These are phyloP conservation scores for Hyphodiscus sp. DNA, from an alignment of 2,329 filamentous ascomycete genomes.

Conservation along the genomic window DNA sequence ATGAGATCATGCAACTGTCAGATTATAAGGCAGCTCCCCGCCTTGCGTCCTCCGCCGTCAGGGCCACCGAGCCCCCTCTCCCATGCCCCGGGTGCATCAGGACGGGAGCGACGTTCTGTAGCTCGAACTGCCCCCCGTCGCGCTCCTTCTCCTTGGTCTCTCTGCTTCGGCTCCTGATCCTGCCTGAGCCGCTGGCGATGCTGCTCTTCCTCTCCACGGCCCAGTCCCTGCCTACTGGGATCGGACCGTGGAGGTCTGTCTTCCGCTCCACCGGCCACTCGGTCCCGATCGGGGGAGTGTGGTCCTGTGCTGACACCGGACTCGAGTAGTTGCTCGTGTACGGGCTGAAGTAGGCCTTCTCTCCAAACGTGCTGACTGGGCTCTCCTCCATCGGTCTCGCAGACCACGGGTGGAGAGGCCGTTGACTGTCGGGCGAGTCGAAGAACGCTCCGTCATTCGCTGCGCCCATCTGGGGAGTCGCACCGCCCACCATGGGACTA, in stretches of 20 bases:
- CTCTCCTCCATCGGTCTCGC: conserved; percentile 28
- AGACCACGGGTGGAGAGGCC: conserved; percentile 32
- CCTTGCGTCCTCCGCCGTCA: not conserved
- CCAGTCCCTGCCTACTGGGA: not conserved
- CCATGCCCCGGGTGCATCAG: conserved; percentile 25
- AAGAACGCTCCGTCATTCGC: conserved; percentile 23
- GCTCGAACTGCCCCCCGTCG: conserved; percentile 19
- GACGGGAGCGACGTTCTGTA: conserved; percentile 23
- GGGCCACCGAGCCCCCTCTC: not conserved
- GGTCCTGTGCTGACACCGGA: conserved; percentile 35
- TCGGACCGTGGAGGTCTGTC: conserved; percentile 3
- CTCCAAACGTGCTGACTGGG: conserved; percentile 32
- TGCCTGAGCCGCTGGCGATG: not conserved
- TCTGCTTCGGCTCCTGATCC: not conserved
- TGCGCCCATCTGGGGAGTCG: not conserved
- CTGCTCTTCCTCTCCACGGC: not conserved
- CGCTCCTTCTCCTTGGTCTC: conserved; percentile 12
- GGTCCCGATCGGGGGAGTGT: conserved; percentile 4
- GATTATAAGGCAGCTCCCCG: not conserved
- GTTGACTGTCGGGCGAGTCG: conserved; percentile 49
- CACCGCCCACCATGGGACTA: not conserved
- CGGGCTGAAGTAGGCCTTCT: conserved; percentile 48
- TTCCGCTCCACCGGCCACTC: conserved; percentile 20
- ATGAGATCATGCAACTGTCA: not conserved
- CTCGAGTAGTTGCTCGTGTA: conserved; percentile 55